Base-by-base conservation (phyloP, 257 asterid genomes). In the Nicotiana sylvestris region DNA sequence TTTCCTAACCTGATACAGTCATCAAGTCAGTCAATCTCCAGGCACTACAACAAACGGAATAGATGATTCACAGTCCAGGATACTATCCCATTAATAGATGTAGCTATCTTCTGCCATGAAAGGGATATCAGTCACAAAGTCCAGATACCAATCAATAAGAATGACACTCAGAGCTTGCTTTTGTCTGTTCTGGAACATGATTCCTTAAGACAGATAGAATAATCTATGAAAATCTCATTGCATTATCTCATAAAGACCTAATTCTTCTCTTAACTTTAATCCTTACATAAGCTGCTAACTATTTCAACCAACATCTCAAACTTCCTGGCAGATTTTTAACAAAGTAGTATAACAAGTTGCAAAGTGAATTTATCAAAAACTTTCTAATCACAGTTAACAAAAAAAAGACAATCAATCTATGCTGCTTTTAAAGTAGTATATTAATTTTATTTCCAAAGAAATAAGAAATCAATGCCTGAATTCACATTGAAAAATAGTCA, bases 1-100 rank as follows among this genome's bases (percentile, higher is more conserved):
- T 76, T 76, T 76, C 80, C 80, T 51, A 7, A 74, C 80, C 80
- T 74, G 80, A 51, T 2, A 43, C 2, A 74, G 62, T 55, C 61
- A 27, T 13, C 30, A 25, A 74, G 27, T 9, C 27, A 49, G 21
- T 74, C 30, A 49, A 74, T 16, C 11, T 2, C 46, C 2, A 12
- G 17, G n/a, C 62, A 3, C 61, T 25, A 46, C 6, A 3, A 11
- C 8, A 7, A 27, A 74, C 13, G 13, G 80, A 0, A 49, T 6
- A 74, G 43, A 17, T 6, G 2, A 12, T 27, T 0, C 12, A 25
- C 25, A 21, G 21, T 21, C 21, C 27, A 6, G 25, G n/a, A 49
- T 25, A 74, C 61, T 6, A 5, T 3, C 39, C 1, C 4, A 49
- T 27, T 25, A 13, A 0, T 1, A 18, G 9, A 58, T 58, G 65